phyloP scores from a whole-genome alignment of 164 flowering plant species.

The Nelumbo lutea region DNA sequence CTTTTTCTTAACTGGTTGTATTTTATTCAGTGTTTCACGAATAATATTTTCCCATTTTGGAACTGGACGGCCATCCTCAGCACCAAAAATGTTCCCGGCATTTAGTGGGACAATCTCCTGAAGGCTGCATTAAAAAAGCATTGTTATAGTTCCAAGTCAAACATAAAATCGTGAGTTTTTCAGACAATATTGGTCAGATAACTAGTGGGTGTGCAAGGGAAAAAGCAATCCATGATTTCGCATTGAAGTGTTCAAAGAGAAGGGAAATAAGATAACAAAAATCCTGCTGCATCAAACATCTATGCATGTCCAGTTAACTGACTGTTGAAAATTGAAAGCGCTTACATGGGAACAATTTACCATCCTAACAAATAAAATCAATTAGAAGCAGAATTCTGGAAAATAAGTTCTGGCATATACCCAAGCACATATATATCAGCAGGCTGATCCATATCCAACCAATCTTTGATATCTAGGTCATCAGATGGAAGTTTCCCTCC shows the following conservation, averaged over 20 bases:
- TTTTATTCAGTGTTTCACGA: slow-evolving; percentile 61
- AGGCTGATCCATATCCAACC: slow-evolving; percentile 69
- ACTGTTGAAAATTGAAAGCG: not conserved
- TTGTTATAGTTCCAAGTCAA: not conserved
- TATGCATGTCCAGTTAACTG: too few relatives aligned
- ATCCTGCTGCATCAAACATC: not conserved
- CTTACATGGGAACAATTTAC: not conserved
- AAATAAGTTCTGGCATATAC: slow-evolving; percentile 28
- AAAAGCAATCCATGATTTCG: not conserved
- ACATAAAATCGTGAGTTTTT: not conserved
- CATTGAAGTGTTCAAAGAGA: not conserved
- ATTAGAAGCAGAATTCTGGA: not conserved
- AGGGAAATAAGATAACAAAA: not conserved
- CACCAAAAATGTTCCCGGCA: slow-evolving; percentile 93
- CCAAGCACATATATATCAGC: slow-evolving; percentile 96
- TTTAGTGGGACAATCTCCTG: slow-evolving; percentile 95
- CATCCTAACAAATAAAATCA: not conserved
- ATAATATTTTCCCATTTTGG: slow-evolving; percentile 78
- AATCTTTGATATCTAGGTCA: slow-evolving; percentile 70
- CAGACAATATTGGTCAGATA: not conserved
- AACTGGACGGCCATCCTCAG: slow-evolving; percentile 80
- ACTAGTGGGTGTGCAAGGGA: not conserved
- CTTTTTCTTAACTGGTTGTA: slow-evolving; percentile 42
- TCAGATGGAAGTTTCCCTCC: slow-evolving; percentile 86
- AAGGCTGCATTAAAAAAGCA: slow-evolving; percentile 41